Evolutionary conservation across 352 stramenopile species (phyloP).

Genomic region (Globisporangium radiosum): DNA sequence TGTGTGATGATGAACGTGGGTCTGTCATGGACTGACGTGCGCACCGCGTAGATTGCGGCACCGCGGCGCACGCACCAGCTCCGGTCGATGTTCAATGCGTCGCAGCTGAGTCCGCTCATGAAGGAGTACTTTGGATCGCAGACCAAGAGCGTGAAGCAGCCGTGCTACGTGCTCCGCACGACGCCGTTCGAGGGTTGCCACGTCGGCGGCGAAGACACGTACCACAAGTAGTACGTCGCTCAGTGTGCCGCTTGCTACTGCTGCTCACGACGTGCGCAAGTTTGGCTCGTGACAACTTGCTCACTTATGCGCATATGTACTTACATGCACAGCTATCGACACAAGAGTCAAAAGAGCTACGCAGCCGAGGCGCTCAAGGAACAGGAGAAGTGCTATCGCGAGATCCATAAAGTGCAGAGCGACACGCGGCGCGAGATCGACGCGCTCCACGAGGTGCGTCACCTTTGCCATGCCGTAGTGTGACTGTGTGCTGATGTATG

Average conservation of each 20-base stretch:
- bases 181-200: constrained; percentile 58
- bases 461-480: neutral
- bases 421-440: constrained; percentile 52
- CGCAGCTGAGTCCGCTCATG: constrained; percentile 73
- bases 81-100: constrained; percentile 67
- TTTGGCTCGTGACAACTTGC: too few species aligned
- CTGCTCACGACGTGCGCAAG: neutral
- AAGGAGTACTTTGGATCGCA: constrained; percentile 66
- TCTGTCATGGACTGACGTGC: too few species aligned
- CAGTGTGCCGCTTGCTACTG: neutral
- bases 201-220: constrained; percentile 80
- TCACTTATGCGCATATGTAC: too few species aligned
- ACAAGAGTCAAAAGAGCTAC: constrained; percentile 37
- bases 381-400: constrained; percentile 46
- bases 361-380: constrained; percentile 36
- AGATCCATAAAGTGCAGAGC: constrained; percentile 55
- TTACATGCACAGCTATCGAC: constrained; percentile 27
- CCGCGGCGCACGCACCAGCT: constrained; percentile 54
- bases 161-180: constrained; percentile 68
- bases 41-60: neutral
- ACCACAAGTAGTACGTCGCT: constrained; percentile 52
- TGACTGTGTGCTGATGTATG: neutral
- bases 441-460: constrained; percentile 42
- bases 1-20: too few species aligned
- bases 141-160: constrained; percentile 56